Base-by-base conservation (phyloP, 1,284 basidiomycete species). In the Puccinia sorghi region DNA sequence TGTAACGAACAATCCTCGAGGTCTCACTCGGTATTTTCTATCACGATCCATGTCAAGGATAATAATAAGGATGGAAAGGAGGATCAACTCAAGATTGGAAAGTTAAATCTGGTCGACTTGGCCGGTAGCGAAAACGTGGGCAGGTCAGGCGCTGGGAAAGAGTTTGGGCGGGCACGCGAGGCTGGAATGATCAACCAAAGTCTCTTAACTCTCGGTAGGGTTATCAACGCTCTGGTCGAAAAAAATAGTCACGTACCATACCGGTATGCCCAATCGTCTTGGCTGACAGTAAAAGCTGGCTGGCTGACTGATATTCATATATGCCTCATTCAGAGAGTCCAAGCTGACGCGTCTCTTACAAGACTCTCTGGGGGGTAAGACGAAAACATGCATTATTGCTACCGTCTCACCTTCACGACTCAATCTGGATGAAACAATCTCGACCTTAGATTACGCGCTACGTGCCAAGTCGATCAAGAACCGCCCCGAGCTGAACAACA, bases 151-250 rank as follows among this genome's bases (percentile, higher is more conserved):
- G 97, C 97, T 0, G 77, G 77, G 7, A 79, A 79, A 64, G 93
- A 95, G 85, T 93, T 97, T 84, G 94, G 93, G 84, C 88, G 95
- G 77, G 97, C 96, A 1, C 88, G 94, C 81, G 97, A 99, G 84
- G 97, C 97, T 1, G 97, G 97, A 9, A 97, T 97, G 92, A 99
- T 99, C 85, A 99, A 99, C 84, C 94, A 98, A 86, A 97, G 93
- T 84, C 87, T 99, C 52, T 87, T 99, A 7, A 97, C 97, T 25
- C 90, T 99, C 15, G 97, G 97, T 0, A 88, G 97, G 59, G 97
- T 99, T 64, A 99, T 99, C 84, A 98, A 96, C 82, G 94, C 93
- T 9, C 88, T 99, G 50, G 96, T 98, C 70, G 96, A 98, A 82
- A 92, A 90, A 83, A 91, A 91, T 20, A 79, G 80, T 61, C 94